phyloP scores from a whole-genome alignment of 176 grass and related monocot species.

The Oryza australiensis region DNA sequence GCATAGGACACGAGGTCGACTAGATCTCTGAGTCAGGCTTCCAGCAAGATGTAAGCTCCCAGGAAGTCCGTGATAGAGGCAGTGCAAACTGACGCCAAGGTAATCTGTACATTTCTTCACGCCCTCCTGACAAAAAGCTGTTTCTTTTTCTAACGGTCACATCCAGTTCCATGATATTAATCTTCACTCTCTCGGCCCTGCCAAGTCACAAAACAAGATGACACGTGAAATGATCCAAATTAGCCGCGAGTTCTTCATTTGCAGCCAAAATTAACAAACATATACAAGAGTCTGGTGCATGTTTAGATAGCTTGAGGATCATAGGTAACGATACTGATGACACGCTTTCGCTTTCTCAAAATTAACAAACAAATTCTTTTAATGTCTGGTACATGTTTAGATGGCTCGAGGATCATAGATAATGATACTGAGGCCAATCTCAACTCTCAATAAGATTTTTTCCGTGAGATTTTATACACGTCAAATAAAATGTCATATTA shows the following conservation, averaged over 20 bases:
- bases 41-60: constrained; percentile 4
- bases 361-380: not conserved
- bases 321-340: constrained; percentile 9
- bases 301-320: constrained; percentile 22
- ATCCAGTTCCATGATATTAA: not conserved
- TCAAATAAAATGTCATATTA: no score
- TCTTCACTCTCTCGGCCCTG: not conserved
- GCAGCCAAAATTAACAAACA: not conserved
- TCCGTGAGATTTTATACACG: no score
- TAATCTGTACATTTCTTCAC: constrained; percentile 15
- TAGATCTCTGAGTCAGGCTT: not conserved
- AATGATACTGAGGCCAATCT: constrained; percentile 6
- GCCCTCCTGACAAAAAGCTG: not conserved
- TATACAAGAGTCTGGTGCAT: not conserved
- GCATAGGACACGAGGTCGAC: not conserved
- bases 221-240: not conserved
- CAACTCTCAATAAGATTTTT: no score
- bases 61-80: constrained; percentile 30
- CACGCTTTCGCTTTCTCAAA: not conserved
- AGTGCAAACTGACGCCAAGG: not conserved
- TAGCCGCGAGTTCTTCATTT: not conserved
- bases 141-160: not conserved
- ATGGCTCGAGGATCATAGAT: constrained; percentile 19
- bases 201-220: not conserved
- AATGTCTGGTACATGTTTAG: constrained; percentile 14